Base-by-base conservation (phyloP, 495 filamentous ascomycete genomes). In the Aspergillus bridgeri region DNA sequence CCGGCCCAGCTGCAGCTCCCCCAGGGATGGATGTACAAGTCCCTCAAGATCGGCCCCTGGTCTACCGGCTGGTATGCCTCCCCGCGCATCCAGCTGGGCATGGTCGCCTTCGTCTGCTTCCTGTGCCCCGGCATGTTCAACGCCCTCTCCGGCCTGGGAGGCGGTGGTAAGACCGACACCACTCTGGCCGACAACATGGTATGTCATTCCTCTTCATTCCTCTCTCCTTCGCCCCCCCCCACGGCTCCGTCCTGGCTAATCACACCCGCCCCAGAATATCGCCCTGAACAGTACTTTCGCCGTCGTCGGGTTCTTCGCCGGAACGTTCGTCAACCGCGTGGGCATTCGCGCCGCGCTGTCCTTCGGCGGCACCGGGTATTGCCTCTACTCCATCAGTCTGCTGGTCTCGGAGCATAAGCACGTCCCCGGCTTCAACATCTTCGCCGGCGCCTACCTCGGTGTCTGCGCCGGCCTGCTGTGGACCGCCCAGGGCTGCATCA, bases 91-190 rank as follows among this genome's bases (percentile, higher is more conserved):
- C 77, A 80, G 66, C 62, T 80, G 27, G 65, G 67, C 25, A 66
- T 80, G 57, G 75, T 80, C 25, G 69, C 76, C 47, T 75, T 80
- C 51, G 89, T 92, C 45, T 95, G 33, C 9, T 38, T 38, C 33
- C 13, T 38, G 33, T 93, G 90, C 66, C 90, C 90, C 15, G 89
- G 89, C 69, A 84, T 83, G 82, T 93, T 89, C 77, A 94, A 93
- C 67, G 89, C 81, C 17, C 65, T 83, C 43, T 68, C 68, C 56
- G 81, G 81, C 42, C 67, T 84, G 29, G 81, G 81, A 42, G 81
- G 81, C 38, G 81, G 73, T 57, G 81, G 81, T 50, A 75, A 79
- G 56, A 48, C 77, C 8, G 69, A 79, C 56, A 51, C 69, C 15
- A 60, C 38, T 6, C 64, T 76, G 42, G 75, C 71, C 48, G 78